Base-by-base conservation (phyloP, 352 stramenopile genomes). In the Globisporangium heterothallicum region DNA sequence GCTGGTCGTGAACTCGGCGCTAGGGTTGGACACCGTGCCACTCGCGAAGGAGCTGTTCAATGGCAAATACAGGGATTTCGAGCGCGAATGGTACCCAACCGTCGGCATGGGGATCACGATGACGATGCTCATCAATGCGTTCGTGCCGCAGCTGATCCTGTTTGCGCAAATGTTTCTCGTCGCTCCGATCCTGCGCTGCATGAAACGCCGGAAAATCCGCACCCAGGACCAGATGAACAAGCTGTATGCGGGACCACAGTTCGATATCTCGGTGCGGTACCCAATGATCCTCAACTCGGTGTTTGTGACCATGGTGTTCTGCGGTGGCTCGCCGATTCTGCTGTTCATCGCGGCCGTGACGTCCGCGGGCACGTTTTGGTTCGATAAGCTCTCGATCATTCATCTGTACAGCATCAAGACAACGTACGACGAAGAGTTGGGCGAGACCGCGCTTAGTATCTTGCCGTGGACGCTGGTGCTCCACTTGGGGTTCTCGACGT, bases 81-180 rank as follows among this genome's bases (percentile, higher is more conserved):
- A 92, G 49, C 82, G 83, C 34, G 72, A 87, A 6, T 95, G 84
- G 84, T 95, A 93, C 61, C 78, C 80, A 12, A 89, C 67, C 5
- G 84, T 95, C n/a, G 84, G 84, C 30, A 88, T 92, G 63, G 82
- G 78, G 26, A 83, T 95, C 56, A 88, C 84, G 0, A 87, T 80
- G 65, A 92, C 82, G 6, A 95, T 94, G 84, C 58, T 91, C 40
- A 78, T 93, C 58, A 94, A 94, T 59, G 75, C 81, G 0, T 61
- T 92, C 22, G 61, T 80, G 19, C 81, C 82, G 0, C 82, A 92
- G n/a, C 19, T 68, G 4, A 47, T 78, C n/a, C 59, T 89, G 8
- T 62, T 81, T 18, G 25, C 88, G 8, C 65, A 88, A 19, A 68
- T 88, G 58, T 84, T 75, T 19, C 12, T 93, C 2, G 26, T 91